Percentiles rank a stretch among this genome's conserved stretches.
Conservation (phyloP, 139 green algal genomes). For the Micractinium sp. region DNA sequence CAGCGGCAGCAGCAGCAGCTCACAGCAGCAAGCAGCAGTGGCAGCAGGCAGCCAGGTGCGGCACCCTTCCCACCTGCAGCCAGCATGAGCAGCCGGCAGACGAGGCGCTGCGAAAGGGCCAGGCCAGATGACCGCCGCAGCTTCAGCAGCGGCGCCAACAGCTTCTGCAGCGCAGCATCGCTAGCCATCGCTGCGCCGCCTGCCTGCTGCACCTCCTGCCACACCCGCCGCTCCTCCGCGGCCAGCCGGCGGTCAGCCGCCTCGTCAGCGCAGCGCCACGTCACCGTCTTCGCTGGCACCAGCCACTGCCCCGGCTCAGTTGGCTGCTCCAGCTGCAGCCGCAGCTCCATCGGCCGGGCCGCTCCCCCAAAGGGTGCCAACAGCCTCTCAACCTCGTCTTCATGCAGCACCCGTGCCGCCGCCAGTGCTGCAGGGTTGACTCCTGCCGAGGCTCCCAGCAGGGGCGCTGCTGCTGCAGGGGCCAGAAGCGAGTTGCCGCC, state of each 20-base stretch:
- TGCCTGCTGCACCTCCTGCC: slow-evolving; percentile 25
- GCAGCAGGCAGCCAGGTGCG: not conserved
- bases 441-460: slow-evolving; percentile 2
- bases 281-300: not conserved
- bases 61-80: slow-evolving; percentile 26
- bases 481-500: not conserved
- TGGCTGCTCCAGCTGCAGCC: not conserved
- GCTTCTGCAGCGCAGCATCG: not conserved
- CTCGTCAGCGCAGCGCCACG: not conserved
- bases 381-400: slow-evolving; percentile 13
- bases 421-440: slow-evolving; percentile 15
- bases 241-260: not conserved
- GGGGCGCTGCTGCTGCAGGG: not conserved
- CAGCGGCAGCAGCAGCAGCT: no score
- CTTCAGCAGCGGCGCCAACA: slow-evolving; percentile 12
- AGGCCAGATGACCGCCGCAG: not conserved
- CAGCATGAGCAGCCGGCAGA: slow-evolving; percentile 25
- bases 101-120: slow-evolving; percentile 11
- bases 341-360: slow-evolving; percentile 2
- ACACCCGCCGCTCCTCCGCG: slow-evolving; percentile 17
- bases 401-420: slow-evolving; percentile 27
- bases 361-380: not conserved
- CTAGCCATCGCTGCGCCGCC: not conserved
- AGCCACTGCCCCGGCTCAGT: slow-evolving; percentile 16
- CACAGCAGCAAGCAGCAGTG: not conserved